Conservation (phyloP, 495 filamentous ascomycete genomes). For the Aspergillus avenaceus region DNA sequence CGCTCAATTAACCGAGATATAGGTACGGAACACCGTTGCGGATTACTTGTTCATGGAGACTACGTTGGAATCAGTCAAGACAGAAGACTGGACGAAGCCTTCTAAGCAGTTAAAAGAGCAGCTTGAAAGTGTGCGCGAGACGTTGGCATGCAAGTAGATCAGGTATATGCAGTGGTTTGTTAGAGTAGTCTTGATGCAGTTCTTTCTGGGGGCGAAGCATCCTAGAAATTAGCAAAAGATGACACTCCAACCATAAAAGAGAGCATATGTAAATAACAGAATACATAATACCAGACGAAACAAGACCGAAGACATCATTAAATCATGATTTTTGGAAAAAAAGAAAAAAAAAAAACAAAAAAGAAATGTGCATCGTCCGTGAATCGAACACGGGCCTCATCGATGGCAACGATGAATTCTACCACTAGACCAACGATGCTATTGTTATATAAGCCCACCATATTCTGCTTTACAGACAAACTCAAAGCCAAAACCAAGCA, state of each 20-base stretch:
- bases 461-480: too few relatives aligned
- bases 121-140: slow-evolving; percentile 27
- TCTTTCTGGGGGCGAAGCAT: too few relatives aligned
- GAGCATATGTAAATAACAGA: too few relatives aligned
- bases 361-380: slow-evolving; percentile 48
- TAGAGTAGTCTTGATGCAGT: too few relatives aligned
- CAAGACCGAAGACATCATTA: too few relatives aligned
- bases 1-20: not conserved
- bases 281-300: too few relatives aligned
- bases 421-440: slow-evolving; percentile 58
- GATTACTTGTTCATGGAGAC: slow-evolving; percentile 38
- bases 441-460: not conserved
- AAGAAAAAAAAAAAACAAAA: slow-evolving; percentile 19
- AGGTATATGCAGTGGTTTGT: too few relatives aligned
- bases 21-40: slow-evolving; percentile 36
- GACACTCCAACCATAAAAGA: too few relatives aligned
- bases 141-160: slow-evolving; percentile 15
- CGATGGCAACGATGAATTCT: slow-evolving; percentile 59
- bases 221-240: too few relatives aligned
- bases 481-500: too few relatives aligned
- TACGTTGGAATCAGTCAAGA: slow-evolving; percentile 27
- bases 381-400: slow-evolving; percentile 58
- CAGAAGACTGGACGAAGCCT: slow-evolving; percentile 39
- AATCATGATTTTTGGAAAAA: too few relatives aligned
- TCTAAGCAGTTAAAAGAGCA: slow-evolving; percentile 35